phyloP scores from a whole-genome alignment of 768 basidiomycete species.

The Suillus lakei region DNA sequence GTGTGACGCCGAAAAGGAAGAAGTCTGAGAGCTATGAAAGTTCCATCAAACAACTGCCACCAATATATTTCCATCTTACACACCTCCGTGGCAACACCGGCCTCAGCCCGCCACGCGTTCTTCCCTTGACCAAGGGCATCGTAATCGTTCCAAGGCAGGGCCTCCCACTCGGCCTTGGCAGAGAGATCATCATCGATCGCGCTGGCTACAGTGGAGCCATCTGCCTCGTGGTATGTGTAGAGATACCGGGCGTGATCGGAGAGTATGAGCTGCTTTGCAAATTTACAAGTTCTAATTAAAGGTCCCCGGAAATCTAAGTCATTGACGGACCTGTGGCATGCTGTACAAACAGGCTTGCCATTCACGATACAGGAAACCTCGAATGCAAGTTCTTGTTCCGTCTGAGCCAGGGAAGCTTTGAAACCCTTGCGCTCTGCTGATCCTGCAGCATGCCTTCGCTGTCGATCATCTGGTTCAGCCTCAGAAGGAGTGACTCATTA shows the following conservation, averaged over 20 bases:
- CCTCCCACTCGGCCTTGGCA: constrained; percentile 91
- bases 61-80: constrained; percentile 21
- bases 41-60: constrained; percentile 14
- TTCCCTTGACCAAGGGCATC: constrained; percentile 98
- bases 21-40: constrained; percentile 78
- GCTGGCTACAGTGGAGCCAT: constrained; percentile 67
- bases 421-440: constrained; percentile 78
- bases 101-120: constrained; percentile 99
- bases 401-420: constrained; percentile 72
- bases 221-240: constrained; percentile 89
- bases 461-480: constrained; percentile 13
- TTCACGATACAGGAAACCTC: constrained; percentile 94
- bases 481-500: too few relatives aligned
- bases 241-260: constrained; percentile 84
- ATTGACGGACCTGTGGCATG: neutral
- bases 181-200: constrained; percentile 90
- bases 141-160: constrained; percentile 93
- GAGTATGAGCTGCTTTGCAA: constrained; percentile 82
- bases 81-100: constrained; percentile 98
- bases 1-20: constrained; percentile 96
- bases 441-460: constrained; percentile 81
- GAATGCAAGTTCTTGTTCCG: constrained; percentile 85
- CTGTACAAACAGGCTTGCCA: constrained; percentile 73
- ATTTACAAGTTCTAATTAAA: constrained; percentile 80
- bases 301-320: constrained; percentile 7